Evolutionary conservation across 2,329 filamentous ascomycete species (phyloP).

Genomic region (Colletotrichum chlorophyti): DNA sequence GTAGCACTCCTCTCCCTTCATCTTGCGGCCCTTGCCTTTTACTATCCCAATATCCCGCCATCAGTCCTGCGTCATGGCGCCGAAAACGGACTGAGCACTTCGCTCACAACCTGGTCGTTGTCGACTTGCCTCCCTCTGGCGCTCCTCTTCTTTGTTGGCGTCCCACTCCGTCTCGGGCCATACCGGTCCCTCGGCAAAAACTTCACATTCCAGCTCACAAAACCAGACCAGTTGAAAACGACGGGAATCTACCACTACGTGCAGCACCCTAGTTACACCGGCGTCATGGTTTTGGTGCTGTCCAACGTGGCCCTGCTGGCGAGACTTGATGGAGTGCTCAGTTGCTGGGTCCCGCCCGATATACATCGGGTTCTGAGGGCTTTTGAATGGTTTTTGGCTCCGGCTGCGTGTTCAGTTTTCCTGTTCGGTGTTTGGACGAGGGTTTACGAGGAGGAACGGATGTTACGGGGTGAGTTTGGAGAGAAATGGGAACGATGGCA

Average conservation of each 20-base stretch:
- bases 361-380: constrained; percentile 20
- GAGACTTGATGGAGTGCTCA: constrained; percentile 44
- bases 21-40: constrained; percentile 30
- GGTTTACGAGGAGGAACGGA: constrained; percentile 55
- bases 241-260: constrained; percentile 54
- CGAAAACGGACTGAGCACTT: constrained; percentile 39
- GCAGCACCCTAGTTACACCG: constrained; percentile 61
- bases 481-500: constrained; percentile 57
- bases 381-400: constrained; percentile 16
- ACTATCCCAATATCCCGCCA: constrained; percentile 33
- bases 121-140: constrained; percentile 42
- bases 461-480: constrained; percentile 55
- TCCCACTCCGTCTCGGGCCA: constrained; percentile 42
- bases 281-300: constrained; percentile 42
- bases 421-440: constrained; percentile 39
- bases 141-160: constrained; percentile 35
- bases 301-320: constrained; percentile 40
- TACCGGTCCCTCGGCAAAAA: constrained; percentile 54
- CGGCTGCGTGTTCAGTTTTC: constrained; percentile 25
- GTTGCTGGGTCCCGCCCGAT: constrained; percentile 45
- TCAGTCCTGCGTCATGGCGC: constrained; percentile 34
- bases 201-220: constrained; percentile 59
- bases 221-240: constrained; percentile 53
- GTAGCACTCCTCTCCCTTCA: constrained; percentile 33
- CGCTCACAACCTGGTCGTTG: constrained; percentile 44